Conservation (phyloP, 2,329 filamentous ascomycete genomes). For the Stemphylium beticola region DNA sequence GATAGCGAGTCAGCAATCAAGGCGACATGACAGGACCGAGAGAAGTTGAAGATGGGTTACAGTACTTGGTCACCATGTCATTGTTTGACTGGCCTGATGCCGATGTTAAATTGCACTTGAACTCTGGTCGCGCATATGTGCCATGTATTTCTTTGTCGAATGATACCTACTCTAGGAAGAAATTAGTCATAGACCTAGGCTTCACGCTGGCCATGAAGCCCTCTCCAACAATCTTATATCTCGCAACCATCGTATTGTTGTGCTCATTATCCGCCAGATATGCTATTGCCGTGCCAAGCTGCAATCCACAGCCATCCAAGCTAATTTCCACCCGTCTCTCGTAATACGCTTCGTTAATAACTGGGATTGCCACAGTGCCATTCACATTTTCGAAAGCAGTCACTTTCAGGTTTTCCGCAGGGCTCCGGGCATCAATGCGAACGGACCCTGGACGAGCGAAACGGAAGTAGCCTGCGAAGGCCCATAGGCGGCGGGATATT, state of each 20-base stretch:
- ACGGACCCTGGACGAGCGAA: constrained; percentile 47
- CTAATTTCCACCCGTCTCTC: constrained; percentile 10
- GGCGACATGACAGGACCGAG: too few species aligned
- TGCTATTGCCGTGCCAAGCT: background rate
- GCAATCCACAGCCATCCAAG: background rate
- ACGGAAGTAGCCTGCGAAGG: constrained; percentile 45
- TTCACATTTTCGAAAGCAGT: constrained; percentile 37
- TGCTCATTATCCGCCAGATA: constrained; percentile 14
- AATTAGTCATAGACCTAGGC: constrained; percentile 7
- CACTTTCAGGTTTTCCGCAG: constrained; percentile 28
- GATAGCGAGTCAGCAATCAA: too few species aligned
- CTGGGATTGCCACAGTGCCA: constrained; percentile 34
- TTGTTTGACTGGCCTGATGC: too few species aligned
- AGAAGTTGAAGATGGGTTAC: too few species aligned
- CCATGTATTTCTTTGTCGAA: too few species aligned
- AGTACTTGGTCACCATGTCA: too few species aligned
- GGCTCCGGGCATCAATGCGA: constrained; percentile 39
- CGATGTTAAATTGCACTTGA: too few species aligned
- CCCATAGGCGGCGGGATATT: constrained; percentile 45
- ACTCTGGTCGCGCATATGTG: too few species aligned
- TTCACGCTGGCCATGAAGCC: background rate
- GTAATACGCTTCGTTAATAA: constrained; percentile 39
- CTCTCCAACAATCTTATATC: background rate
- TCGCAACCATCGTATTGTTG: constrained; percentile 12
- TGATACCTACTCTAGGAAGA: constrained; percentile 8